Base-by-base conservation (phyloP, 148 eudicot species). In the Dianthus caryophyllus region DNA sequence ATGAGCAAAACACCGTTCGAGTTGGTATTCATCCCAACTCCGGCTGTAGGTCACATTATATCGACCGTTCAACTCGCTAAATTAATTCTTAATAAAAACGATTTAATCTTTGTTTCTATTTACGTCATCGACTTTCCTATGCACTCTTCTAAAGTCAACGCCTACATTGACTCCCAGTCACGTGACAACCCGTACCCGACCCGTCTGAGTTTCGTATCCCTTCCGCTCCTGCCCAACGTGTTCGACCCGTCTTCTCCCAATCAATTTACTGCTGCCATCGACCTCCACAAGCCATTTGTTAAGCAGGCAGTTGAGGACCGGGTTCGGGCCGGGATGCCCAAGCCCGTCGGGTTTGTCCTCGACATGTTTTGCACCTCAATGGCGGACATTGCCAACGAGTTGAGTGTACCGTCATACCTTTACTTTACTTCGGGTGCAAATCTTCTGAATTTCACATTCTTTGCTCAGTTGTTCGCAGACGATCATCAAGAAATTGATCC, bases 11-110 rank as follows among this genome's bases (percentile, higher is more conserved):
- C n/a, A n/a, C n/a, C n/a, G n/a, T n/a, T n/a, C n/a, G 66, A 63
- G 31, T 44, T 85, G 4, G 81, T 83, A 20, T 75, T 85, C 70
- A 50, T 85, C 33, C 87, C 90, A 17, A 44, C 79, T 2, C 87
- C 87, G 29, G 78, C 71, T 21, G 54, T 77, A 66, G 81, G 87
- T 51, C 87, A 85, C 75, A 33, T 85, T 18, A 66, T 66, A 22
- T 66, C 81, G 11, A 68, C 80, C 33, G 71, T 85, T 1, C 72
- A 83, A 53, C 22, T 82, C 5, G 84, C 90, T 7, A 83, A 85
- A 49, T 75, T 77, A 61, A 72, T 85, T 27, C 14, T 77, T 26
- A 68, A 73, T 16, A 73, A 68, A 2, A 73, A 83, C 65, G 25
- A 65, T 13, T 53, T 49, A 6, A 66, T 81, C 21, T 71, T 77